phyloP scores from a whole-genome alignment of 1,284 basidiomycete species.

The Leccinum subspadiceum region DNA sequence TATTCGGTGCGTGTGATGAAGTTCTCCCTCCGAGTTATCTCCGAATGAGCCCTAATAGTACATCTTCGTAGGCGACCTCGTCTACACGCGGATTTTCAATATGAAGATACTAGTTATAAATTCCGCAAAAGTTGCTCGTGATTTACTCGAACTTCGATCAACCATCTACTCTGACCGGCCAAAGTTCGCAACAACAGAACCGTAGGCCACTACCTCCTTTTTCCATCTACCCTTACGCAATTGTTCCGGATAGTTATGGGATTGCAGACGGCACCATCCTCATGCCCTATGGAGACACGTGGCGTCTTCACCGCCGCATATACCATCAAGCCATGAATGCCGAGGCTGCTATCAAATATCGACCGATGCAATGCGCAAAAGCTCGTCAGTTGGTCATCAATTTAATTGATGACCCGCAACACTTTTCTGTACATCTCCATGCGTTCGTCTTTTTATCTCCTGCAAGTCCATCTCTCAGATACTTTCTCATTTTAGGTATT shows the following conservation, averaged over 20 bases:
- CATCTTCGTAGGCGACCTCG: constrained; percentile 18
- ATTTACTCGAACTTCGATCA: constrained; percentile 27
- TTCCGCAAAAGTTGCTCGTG: constrained; percentile 24
- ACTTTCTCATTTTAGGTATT: constrained; percentile 16
- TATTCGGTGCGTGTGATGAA: constrained; percentile 18
- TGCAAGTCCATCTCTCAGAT: not conserved
- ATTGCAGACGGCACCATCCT: constrained; percentile 25
- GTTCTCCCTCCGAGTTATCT: not conserved
- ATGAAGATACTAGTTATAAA: constrained; percentile 27
- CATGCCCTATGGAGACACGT: constrained; percentile 28
- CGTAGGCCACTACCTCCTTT: constrained; percentile 7
- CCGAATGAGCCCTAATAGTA: not conserved
- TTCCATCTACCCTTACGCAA: not conserved
- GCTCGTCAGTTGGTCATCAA: constrained; percentile 25
- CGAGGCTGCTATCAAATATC: constrained; percentile 18
- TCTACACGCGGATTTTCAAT: constrained; percentile 23
- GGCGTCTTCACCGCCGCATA: constrained; percentile 31
- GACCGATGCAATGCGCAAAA: constrained; percentile 24
- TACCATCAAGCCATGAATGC: constrained; percentile 25
- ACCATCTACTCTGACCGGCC: constrained; percentile 29
- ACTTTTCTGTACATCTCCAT: constrained; percentile 21
- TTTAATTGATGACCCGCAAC: constrained; percentile 19
- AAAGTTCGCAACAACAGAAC: constrained; percentile 20
- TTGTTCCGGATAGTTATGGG: constrained; percentile 22
- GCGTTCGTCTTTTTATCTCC: constrained; percentile 17